phyloP scores from a whole-genome alignment of 2,329 filamentous ascomycete species.

The Talaromyces sp. region DNA sequence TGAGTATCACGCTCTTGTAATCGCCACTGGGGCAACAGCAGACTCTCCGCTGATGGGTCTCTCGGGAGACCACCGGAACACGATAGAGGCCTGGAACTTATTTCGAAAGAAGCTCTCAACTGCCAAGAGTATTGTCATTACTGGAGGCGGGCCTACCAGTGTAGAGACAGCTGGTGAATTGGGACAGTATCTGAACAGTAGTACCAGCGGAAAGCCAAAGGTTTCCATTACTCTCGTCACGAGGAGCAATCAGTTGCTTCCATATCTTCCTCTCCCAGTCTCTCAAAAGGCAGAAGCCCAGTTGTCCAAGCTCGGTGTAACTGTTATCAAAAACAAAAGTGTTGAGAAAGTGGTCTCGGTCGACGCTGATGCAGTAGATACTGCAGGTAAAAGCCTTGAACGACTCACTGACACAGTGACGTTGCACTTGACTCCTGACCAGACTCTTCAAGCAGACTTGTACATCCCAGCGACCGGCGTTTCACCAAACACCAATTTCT shows the following conservation, averaged over 20 bases:
- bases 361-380: conserved; percentile 23
- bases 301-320: conserved; percentile 45
- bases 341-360: conserved; percentile 33
- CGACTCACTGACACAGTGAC: conserved; percentile 25
- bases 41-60: conserved; percentile 43
- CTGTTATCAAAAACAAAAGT: conserved; percentile 39
- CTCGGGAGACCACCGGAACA: conserved; percentile 28
- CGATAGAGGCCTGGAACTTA: conserved; percentile 32
- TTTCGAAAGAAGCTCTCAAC: conserved; percentile 39
- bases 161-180: conserved; percentile 49
- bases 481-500: conserved; percentile 40
- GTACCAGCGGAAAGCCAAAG: conserved; percentile 18
- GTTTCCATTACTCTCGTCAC: conserved; percentile 46
- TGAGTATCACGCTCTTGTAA: conserved; percentile 44
- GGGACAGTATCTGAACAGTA: conserved; percentile 49
- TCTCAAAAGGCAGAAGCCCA: conserved; percentile 39
- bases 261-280: conserved; percentile 35
- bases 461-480: conserved; percentile 47
- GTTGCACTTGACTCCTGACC: conserved; percentile 39
- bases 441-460: conserved; percentile 40
- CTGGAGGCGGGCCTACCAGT: conserved; percentile 24
- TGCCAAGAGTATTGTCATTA: conserved; percentile 43
- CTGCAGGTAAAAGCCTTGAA: conserved; percentile 8
- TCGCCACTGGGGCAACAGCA: conserved; percentile 47
- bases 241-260: conserved; percentile 36